A percentile compares a stretch with the other conserved stretches of the same genome.
Evolutionary conservation across 2,329 filamentous ascomycete species (phyloP).

Genomic region (Neurospora sp.): DNA sequence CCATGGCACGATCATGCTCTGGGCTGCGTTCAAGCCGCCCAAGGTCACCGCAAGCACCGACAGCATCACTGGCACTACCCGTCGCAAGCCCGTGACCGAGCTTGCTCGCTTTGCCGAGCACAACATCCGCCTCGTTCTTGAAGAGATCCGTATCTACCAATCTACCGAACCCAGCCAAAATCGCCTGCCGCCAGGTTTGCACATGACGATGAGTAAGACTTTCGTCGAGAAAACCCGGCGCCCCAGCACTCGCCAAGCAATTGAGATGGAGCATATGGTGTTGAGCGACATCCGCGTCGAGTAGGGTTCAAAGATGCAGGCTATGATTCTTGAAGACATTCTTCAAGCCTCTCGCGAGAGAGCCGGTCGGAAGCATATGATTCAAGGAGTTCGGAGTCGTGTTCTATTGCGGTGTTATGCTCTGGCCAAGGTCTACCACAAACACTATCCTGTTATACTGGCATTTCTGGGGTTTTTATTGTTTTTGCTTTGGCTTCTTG

Average conservation of each 20-base stretch:
- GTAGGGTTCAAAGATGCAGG: neutral
- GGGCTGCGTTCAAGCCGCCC: neutral
- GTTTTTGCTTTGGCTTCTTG: neutral
- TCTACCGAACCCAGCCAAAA: neutral
- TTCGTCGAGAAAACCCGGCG: neutral
- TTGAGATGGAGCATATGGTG: neutral
- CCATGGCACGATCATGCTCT: constrained; percentile 5
- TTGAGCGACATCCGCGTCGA: neutral
- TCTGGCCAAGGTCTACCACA: neutral
- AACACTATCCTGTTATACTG: neutral
- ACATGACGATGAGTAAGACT: neutral
- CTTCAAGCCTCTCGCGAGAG: neutral
- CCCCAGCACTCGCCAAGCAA: neutral
- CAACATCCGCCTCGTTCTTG: neutral
- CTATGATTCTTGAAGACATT: neutral
- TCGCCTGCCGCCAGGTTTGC: neutral
- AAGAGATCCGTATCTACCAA: neutral
- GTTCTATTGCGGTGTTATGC: neutral
- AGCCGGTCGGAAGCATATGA: neutral
- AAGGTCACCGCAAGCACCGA: neutral
- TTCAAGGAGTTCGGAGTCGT: neutral
- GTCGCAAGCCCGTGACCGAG: neutral
- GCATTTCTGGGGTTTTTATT: neutral
- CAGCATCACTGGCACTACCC: neutral
- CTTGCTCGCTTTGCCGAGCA: neutral